A percentile compares a stretch with the other conserved stretches of the same genome.
Evolutionary conservation across 106 monocot genomes (phyloP).

Genomic region (Allium sativum): DNA sequence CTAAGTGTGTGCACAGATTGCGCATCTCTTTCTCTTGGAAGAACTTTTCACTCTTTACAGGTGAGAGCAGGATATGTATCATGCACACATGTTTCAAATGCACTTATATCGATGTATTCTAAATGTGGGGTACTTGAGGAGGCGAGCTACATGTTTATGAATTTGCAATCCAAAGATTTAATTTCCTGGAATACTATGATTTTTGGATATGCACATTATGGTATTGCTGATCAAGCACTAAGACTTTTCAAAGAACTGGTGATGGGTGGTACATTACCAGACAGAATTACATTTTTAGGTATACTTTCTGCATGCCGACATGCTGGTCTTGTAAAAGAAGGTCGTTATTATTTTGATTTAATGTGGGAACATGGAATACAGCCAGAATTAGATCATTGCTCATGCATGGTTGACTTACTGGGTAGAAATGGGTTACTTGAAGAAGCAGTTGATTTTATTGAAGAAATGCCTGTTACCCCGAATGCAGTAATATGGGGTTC

Average conservation of each 20-base stretch:
- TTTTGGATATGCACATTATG: constrained; percentile 43
- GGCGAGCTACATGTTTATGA: constrained; percentile 24
- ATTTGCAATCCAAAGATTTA: constrained; percentile 28
- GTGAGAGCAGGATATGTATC: constrained; percentile 25
- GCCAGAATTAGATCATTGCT: constrained; percentile 39
- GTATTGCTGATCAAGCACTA: constrained; percentile 28
- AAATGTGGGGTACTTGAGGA: constrained; percentile 39
- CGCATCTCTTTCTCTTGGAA: constrained; percentile 33
- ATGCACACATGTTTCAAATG: constrained; percentile 34
- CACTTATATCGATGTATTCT: constrained; percentile 45
- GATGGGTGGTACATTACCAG: constrained; percentile 14
- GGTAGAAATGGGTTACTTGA: constrained; percentile 41
- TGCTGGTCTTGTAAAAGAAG: constrained; percentile 31
- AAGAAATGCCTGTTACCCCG: constrained; percentile 35
- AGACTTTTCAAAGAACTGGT: constrained; percentile 29
- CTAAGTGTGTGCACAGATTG: constrained; percentile 35
- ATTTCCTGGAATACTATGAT: constrained; percentile 57
- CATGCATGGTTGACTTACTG: constrained; percentile 45
- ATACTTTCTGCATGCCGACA: constrained; percentile 47
- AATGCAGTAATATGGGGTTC: constrained; percentile 50
- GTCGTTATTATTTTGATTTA: constrained; percentile 22
- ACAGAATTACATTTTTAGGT: constrained; percentile 36
- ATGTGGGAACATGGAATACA: constrained; percentile 28
- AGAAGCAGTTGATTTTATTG: constrained; percentile 32
- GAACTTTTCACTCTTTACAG: constrained; percentile 29